Conservation (phyloP, 1,139 yeast genomes). For the Saccharomyces pastorianus region DNA sequence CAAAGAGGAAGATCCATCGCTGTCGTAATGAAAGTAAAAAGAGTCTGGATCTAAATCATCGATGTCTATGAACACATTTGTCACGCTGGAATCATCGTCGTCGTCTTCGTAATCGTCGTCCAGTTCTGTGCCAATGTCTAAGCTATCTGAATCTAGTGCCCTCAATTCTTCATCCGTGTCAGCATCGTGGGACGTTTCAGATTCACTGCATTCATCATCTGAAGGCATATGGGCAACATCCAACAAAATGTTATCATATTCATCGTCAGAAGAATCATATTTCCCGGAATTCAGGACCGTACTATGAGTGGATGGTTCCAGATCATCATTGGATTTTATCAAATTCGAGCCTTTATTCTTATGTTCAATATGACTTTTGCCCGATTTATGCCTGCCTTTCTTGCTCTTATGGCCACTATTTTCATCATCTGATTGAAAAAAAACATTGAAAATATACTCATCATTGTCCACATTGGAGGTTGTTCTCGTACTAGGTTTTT, state of each 20-base stretch:
- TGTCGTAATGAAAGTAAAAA: constrained; percentile 30
- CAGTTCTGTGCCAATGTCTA: constrained; percentile 1
- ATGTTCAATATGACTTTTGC: constrained; percentile 3
- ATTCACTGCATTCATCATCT: constrained; percentile 24
- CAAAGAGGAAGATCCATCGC: constrained; percentile 24
- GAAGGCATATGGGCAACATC: constrained; percentile 33
- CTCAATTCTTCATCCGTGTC: constrained; percentile 11
- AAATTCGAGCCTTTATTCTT: background rate
- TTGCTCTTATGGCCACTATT: constrained; percentile 17
- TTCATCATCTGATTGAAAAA: constrained; percentile 30
- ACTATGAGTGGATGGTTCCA: constrained; percentile 22
- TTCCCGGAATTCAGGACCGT: constrained; percentile 25
- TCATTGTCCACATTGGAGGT: constrained; percentile 21
- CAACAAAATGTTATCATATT: constrained; percentile 31
- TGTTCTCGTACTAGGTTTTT: constrained; percentile 13
- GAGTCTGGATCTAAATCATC: constrained; percentile 36
- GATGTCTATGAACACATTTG: constrained; percentile 32
- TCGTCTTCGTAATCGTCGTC: constrained; percentile 12
- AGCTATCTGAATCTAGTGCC: background rate
- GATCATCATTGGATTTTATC: constrained; percentile 6
- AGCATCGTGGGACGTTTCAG: constrained; percentile 18
- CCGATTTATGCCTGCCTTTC: constrained; percentile 3
- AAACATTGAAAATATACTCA: constrained; percentile 30
- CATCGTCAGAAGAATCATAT: constrained; percentile 33
- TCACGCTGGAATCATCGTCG: constrained; percentile 28